phyloP scores from a whole-genome alignment of 179 eudicot genomes.

The Gypsophila paniculata region DNA sequence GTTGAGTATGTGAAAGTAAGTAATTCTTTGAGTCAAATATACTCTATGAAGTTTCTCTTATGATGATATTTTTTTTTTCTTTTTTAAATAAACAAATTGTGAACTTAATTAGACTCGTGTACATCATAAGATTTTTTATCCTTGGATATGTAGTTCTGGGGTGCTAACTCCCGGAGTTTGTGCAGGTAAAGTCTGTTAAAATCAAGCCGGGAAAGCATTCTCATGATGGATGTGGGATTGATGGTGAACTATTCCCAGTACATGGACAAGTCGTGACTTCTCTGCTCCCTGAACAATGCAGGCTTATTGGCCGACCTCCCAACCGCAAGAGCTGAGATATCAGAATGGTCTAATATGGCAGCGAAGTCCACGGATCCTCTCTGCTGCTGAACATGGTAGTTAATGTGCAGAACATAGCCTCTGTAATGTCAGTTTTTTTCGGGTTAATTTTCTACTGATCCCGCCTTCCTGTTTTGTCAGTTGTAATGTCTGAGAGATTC shows the following conservation, averaged over 20 bases:
- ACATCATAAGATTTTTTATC: too few species aligned
- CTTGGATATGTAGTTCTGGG: background rate
- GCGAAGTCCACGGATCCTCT: constrained; percentile 16
- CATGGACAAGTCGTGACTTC: constrained; percentile 78
- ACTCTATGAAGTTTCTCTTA: constrained; percentile 9
- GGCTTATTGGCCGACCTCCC: constrained; percentile 86
- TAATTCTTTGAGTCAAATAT: background rate
- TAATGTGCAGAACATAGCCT: constrained; percentile 34
- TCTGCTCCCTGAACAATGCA: constrained; percentile 86
- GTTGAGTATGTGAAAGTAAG: constrained; percentile 94
- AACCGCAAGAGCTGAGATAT: constrained; percentile 34
- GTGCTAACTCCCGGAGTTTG: constrained; percentile 23
- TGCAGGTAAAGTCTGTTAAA: constrained; percentile 95
- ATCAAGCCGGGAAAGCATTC: constrained; percentile 80
- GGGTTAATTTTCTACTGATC: background rate
- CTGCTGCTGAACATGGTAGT: constrained; percentile 28
- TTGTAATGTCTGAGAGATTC: constrained; percentile 20
- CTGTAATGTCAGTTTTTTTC: constrained; percentile 5
- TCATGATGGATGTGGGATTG: constrained; percentile 86
- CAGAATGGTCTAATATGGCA: constrained; percentile 14
- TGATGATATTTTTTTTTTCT: background rate
- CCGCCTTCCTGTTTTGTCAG: constrained; percentile 12
- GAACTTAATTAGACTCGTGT: too few species aligned
- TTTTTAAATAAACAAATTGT: background rate
- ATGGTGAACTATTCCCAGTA: constrained; percentile 85